Evolutionary conservation across 352 stramenopile species (phyloP), one percentile per base, ranked within the genome.

Genomic region (Plasmopara muralis): DNA sequence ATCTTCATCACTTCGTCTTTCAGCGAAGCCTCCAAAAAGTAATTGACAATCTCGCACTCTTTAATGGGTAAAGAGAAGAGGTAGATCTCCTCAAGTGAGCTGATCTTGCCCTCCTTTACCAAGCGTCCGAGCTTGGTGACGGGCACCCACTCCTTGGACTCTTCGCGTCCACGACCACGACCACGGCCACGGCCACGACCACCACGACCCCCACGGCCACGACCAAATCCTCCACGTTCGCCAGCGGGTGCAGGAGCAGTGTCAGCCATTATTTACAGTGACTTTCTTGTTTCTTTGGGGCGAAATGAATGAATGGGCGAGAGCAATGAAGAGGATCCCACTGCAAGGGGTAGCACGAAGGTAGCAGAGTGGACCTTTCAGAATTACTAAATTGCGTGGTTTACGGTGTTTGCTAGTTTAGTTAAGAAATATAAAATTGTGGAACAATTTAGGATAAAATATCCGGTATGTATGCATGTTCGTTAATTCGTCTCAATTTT

Each of bases 1-100:
- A 99, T 99, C 88, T 99, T 99, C 96, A 99, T 99, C 47, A 99
- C 96, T 70, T 99, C 97, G 74, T 99, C 97, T 74, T 98, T 98
- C 53, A 99, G 95, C 75, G 92, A 95, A 53, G 96, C 73, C 75
- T 97, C 96, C 15, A 99, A 74, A 80, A 99, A 99, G 77, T 98
- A 89, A 78, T 99, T 98, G 62, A 99, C 96, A 72, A 99, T 99
- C 72, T 98, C 89, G 66, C 87, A 96, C 86, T 99, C 96, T 91
- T 99, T 99, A 77, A 99, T 98, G 47, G 96, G 94, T 61, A 99
- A 88, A 69, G 95, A 99, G 83, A 98, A 99, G 54, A 99, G 91
- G 81, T 98, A 99, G 75, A 99, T 99, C 78, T 99, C 96, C 82
- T 99, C 97, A 43, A 99, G 92, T 68, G 85, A 98, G 49, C 70